Conservation (phyloP, 2,329 filamentous ascomycete genomes). For the Albifimbria verrucaria region DNA sequence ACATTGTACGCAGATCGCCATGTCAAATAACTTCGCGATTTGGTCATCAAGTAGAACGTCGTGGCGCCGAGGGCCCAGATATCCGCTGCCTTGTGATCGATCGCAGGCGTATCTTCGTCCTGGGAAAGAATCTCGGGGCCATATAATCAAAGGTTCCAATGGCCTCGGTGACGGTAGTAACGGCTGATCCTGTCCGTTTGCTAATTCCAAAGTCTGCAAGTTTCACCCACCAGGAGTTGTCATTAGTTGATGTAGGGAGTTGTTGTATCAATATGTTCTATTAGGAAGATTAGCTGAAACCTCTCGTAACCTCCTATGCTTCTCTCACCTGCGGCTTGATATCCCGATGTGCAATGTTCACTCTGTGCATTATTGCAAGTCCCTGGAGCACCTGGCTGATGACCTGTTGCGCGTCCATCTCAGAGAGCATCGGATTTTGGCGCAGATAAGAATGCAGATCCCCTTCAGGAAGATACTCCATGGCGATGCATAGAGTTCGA, state of each 20-base stretch:
- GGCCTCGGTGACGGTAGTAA: neutral
- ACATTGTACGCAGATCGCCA: neutral
- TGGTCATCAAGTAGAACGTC: constrained; percentile 9
- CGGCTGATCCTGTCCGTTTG: constrained; percentile 13
- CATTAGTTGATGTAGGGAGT: constrained; percentile 2
- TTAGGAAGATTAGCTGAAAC: neutral
- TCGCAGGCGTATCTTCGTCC: neutral
- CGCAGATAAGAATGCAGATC: constrained; percentile 15
- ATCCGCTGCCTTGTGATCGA: constrained; percentile 11
- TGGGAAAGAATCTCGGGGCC: constrained; percentile 15
- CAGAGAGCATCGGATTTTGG: constrained; percentile 7
- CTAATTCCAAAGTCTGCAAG: constrained; percentile 20
- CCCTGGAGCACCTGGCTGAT: constrained; percentile 15
- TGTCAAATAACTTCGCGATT: neutral
- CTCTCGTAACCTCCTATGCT: neutral
- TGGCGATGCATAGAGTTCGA: constrained; percentile 16
- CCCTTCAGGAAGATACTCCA: constrained; percentile 19
- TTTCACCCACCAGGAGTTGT: constrained; percentile 17
- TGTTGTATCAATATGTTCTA: constrained; percentile 19
- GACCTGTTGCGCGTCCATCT: constrained; percentile 13
- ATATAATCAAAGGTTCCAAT: constrained; percentile 11
- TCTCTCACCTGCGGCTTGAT: constrained; percentile 16
- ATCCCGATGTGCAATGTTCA: constrained; percentile 17
- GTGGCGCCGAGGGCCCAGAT: constrained; percentile 19
- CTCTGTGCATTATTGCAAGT: constrained; percentile 16